Percentiles rank a stretch among this genome's conserved stretches.
phyloP scores from a whole-genome alignment of 768 basidiomycete genomes.

The Auricularia heimuer region DNA sequence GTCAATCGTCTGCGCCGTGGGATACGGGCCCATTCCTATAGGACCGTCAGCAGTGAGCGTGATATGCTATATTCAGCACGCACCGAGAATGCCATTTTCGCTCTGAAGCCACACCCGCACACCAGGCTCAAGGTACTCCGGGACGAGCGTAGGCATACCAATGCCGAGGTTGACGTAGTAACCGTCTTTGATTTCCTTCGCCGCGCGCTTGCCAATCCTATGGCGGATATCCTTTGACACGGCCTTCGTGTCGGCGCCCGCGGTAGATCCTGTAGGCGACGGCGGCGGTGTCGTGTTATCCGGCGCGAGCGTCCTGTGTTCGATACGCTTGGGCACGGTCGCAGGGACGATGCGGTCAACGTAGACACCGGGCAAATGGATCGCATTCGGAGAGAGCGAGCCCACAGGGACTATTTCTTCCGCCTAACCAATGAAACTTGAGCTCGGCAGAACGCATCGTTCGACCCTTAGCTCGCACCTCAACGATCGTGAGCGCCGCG shows the following conservation, averaged over 20 bases:
- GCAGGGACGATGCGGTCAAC: constrained; percentile 82
- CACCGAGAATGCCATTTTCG: constrained; percentile 83
- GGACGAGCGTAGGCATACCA: constrained; percentile 71
- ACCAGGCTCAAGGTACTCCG: constrained; percentile 62
- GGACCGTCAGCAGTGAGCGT: neutral
- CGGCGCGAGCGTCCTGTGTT: constrained; percentile 60
- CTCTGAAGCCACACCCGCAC: constrained; percentile 85
- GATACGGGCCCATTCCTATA: constrained; percentile 49
- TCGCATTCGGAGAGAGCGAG: constrained; percentile 65
- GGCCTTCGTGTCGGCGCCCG: constrained; percentile 3
- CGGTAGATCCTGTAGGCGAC: constrained; percentile 6
- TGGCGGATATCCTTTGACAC: constrained; percentile 27
- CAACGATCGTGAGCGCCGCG: constrained; percentile 83
- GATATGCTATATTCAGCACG: constrained; percentile 28
- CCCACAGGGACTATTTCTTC: constrained; percentile 84
- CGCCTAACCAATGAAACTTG: constrained; percentile 36
- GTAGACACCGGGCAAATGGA: constrained; percentile 80
- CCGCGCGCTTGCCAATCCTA: constrained; percentile 76
- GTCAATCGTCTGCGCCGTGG: constrained; percentile 67
- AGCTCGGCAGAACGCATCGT: neutral
- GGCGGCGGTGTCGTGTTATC: constrained; percentile 23
- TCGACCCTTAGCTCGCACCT: constrained; percentile 37
- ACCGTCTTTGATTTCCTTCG: constrained; percentile 81
- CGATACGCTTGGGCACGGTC: constrained; percentile 67
- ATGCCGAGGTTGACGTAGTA: constrained; percentile 85